Conservation (phyloP, 345 rosid genomes). For the Aethionema arabicum region DNA sequence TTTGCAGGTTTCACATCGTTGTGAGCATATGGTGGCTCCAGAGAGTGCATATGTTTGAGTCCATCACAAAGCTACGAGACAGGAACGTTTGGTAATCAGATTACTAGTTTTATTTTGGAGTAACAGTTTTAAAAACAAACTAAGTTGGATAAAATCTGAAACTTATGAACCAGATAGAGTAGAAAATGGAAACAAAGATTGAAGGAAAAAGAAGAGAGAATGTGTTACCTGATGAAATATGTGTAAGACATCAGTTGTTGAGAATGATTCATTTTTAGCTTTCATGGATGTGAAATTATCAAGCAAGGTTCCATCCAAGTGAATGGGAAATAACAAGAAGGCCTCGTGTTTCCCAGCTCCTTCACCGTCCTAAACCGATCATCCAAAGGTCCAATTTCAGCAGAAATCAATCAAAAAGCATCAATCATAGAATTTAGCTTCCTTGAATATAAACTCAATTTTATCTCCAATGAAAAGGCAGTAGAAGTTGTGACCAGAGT, state of each 20-base stretch:
- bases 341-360: constrained; percentile 90
- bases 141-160: background rate
- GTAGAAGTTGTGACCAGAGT: background rate
- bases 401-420: background rate
- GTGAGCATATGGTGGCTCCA: constrained; percentile 96
- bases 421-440: background rate
- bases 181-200: constrained; percentile 4
- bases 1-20: constrained; percentile 99
- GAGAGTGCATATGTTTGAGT: constrained; percentile 87
- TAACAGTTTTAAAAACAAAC: background rate
- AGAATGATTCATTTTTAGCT: constrained; percentile 80
- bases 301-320: constrained; percentile 90
- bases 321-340: constrained; percentile 93
- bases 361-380: constrained; percentile 60
- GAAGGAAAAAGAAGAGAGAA: background rate
- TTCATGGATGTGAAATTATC: constrained; percentile 78
- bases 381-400: background rate
- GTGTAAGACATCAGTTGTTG: constrained; percentile 79
- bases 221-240: constrained; percentile 83
- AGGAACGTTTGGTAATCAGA: constrained; percentile 27
- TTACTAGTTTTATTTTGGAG: no score
- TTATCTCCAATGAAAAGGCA: background rate
- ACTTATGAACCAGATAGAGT: background rate
- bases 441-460: no score
- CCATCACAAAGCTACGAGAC: constrained; percentile 87